Evolutionary conservation across 345 rosid genomes (phyloP), one percentile per base, ranked within the genome.

Genomic region (Eutrema yunnanense): DNA sequence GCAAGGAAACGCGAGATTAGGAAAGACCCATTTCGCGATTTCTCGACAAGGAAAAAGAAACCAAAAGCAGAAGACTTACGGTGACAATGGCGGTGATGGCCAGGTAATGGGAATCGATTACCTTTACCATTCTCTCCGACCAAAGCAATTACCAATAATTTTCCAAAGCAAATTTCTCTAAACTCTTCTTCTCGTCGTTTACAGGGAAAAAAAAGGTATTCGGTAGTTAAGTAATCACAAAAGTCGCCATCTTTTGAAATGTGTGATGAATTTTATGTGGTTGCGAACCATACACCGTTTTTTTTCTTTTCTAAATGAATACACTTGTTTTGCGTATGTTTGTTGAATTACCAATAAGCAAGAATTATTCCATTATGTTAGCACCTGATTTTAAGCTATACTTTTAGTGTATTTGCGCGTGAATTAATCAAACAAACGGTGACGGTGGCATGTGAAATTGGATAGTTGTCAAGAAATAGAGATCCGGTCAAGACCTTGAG

Each of bases 41-140:
- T 67, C 55, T 41, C 48, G 13, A 59, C 26, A 64, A 42, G 47
- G 6, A 40, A 59, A 29, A 0, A 5, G n/a, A 46, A 38, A n/a
- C 3, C 40, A 6, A 44, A 61, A 62, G 40, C 33, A 26, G 6
- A 29, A 41, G 52, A 42, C 62, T 65, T 78, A 90, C 95, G 44
- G 97, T 88, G 81, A 78, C 72, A 55, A 78, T 73, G 48, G 74
- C 78, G 16, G 81, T 73, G 72, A 91, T 81, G 22, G 90, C 86
- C 1, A 94, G 81, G 80, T 87, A 94, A 78, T 91, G 89, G 50
- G 92, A 88, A 79, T 94, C 98, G 27, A 89, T 53, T 8, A 91
- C 90, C 29, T 84, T 85, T 73, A 82, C 92, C 98, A 94, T 92
- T 58, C 62, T 48, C 61, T 48, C 64, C 16, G 13, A 33, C 34